A percentile compares a stretch with the other conserved stretches of the same genome.
Conservation (phyloP, 768 basidiomycete genomes). For the Crassisporium funariophilum region DNA sequence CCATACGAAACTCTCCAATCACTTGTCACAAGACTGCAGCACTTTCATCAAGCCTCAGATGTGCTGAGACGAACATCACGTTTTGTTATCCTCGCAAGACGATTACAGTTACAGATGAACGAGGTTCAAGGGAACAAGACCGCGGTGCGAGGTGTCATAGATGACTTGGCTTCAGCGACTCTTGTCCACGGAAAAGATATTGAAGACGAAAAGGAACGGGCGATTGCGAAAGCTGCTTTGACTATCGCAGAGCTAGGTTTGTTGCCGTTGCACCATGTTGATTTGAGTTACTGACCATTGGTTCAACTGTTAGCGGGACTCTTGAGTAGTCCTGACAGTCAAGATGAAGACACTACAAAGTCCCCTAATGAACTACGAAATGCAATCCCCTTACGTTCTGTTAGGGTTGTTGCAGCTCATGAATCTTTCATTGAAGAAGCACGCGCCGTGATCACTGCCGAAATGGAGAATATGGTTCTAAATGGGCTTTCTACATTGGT, state of each 20-base stretch:
- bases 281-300: background rate
- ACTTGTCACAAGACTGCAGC: conserved; percentile 72
- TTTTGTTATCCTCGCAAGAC: conserved; percentile 79
- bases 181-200: conserved; percentile 36
- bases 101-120: conserved; percentile 84
- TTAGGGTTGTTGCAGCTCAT: conserved; percentile 71
- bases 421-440: conserved; percentile 74
- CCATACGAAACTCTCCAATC: conserved; percentile 78
- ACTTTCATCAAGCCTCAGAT: conserved; percentile 82
- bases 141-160: conserved; percentile 14
- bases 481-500: conserved; percentile 79
- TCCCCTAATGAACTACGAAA: conserved; percentile 15
- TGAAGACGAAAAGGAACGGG: conserved; percentile 83
- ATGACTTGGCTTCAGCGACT: conserved; percentile 23
- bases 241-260: conserved; percentile 88
- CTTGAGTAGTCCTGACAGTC: conserved; percentile 43
- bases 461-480: conserved; percentile 93
- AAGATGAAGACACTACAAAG: conserved; percentile 17
- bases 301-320: conserved; percentile 43
- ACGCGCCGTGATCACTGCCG: conserved; percentile 66
- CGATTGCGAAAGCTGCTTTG: conserved; percentile 91
- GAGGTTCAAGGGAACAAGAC: conserved; percentile 51
- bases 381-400: conserved; percentile 65
- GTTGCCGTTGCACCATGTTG: conserved; percentile 25
- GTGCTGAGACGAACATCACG: conserved; percentile 81